phyloP scores from a whole-genome alignment of 2,329 filamentous ascomycete species.

The Xylogone sp. region DNA sequence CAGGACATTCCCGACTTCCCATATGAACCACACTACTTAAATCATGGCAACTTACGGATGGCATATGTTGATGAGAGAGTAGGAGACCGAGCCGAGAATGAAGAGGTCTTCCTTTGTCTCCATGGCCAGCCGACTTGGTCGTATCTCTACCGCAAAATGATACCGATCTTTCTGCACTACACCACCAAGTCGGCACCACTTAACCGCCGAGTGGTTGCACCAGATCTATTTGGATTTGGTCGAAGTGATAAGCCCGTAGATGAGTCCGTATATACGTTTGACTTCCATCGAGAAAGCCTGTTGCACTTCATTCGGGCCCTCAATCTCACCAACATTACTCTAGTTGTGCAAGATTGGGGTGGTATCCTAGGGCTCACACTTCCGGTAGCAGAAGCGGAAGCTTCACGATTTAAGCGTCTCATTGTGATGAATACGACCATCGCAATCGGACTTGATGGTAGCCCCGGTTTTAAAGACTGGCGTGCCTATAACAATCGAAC shows the following conservation, averaged over 20 bases:
- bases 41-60: background rate
- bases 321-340: background rate
- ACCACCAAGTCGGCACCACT: background rate
- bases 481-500: background rate
- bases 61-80: background rate
- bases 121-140: background rate
- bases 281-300: background rate
- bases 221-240: background rate
- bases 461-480: background rate
- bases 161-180: background rate
- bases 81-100: background rate
- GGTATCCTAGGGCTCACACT: background rate
- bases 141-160: background rate
- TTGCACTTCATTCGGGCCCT: background rate
- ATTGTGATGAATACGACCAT: background rate
- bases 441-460: background rate
- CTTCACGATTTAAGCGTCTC: background rate
- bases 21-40: background rate
- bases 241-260: background rate
- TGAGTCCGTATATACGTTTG: background rate
- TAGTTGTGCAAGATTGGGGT: background rate
- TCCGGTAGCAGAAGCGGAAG: background rate
- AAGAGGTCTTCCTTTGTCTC: background rate
- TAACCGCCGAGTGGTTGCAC: background rate
- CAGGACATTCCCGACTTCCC: background rate